Conservation (phyloP, 257 asterid genomes). For the Capsicum rhomboideum region DNA sequence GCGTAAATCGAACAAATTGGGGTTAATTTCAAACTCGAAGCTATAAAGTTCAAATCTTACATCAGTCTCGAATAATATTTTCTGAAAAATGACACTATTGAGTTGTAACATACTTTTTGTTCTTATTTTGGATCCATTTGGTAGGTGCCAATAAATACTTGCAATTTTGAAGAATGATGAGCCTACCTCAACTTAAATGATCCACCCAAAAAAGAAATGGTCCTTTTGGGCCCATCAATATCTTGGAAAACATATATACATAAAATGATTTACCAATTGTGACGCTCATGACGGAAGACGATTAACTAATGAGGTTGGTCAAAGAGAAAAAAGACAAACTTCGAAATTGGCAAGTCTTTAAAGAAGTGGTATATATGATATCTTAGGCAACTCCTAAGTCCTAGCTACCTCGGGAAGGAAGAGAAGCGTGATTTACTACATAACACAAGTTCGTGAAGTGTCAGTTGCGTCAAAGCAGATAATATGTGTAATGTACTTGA, state of each 20-base stretch:
- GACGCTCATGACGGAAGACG: too few relatives aligned
- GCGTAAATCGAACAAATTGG: too few relatives aligned
- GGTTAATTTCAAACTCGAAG: not conserved
- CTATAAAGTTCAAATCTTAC: not conserved
- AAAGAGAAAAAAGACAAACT: not conserved
- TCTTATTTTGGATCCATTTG: not conserved
- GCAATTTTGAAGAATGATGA: not conserved
- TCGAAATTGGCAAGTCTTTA: not conserved
- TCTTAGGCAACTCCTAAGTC: not conserved
- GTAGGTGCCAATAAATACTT: not conserved
- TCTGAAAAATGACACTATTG: not conserved
- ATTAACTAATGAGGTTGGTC: not conserved
- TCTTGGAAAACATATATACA: too few relatives aligned
- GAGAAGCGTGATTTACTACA: not conserved
- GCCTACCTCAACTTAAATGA: not conserved
- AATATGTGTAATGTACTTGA: not conserved
- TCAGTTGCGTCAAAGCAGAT: not conserved
- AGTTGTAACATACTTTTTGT: not conserved
- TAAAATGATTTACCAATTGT: not conserved
- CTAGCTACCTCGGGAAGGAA: too few relatives aligned
- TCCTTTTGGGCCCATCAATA: not conserved
- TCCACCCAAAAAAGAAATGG: too few relatives aligned
- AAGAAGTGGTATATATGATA: not conserved
- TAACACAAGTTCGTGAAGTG: not conserved
- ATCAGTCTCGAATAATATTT: not conserved